phyloP scores from a whole-genome alignment of 148 eudicot species.

The Nepenthes mirabilis region DNA sequence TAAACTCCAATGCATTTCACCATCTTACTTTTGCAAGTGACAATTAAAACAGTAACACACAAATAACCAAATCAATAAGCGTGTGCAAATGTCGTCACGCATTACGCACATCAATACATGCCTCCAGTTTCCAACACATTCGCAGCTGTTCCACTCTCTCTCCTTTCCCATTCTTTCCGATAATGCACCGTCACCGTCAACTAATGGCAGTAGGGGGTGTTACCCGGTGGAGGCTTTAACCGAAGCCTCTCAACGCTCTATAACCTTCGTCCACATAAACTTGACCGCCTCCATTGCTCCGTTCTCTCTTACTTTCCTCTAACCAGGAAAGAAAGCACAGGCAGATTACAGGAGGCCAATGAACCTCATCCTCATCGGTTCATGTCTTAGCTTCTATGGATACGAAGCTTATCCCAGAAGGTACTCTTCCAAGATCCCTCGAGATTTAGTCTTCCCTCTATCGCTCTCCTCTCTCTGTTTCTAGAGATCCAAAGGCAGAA shows the following conservation, averaged over 20 bases:
- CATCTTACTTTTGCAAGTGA: too few relatives aligned
- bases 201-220: slow-evolving; percentile 6
- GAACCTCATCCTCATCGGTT: slow-evolving; percentile 7
- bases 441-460: not conserved
- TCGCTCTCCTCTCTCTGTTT: not conserved
- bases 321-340: not conserved
- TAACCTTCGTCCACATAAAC: not conserved
- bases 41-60: too few relatives aligned
- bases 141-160: not conserved
- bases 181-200: slow-evolving; percentile 5
- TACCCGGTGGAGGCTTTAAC: slow-evolving; percentile 9
- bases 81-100: too few relatives aligned
- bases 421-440: slow-evolving; percentile 7
- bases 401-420: slow-evolving; percentile 9
- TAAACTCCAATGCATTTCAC: too few relatives aligned
- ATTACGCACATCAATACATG: not conserved
- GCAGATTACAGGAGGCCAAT: not conserved
- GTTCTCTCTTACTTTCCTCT: not conserved
- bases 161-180: not conserved
- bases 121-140: slow-evolving; percentile 2
- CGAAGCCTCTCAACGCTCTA: not conserved
- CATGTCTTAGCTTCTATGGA: slow-evolving; percentile 6
- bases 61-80: too few relatives aligned
- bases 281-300: slow-evolving; percentile 1
- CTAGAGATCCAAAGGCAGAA: not conserved